Conservation (phyloP, 176 grass and related monocot genomes). For the Triticum turgidum region DNA sequence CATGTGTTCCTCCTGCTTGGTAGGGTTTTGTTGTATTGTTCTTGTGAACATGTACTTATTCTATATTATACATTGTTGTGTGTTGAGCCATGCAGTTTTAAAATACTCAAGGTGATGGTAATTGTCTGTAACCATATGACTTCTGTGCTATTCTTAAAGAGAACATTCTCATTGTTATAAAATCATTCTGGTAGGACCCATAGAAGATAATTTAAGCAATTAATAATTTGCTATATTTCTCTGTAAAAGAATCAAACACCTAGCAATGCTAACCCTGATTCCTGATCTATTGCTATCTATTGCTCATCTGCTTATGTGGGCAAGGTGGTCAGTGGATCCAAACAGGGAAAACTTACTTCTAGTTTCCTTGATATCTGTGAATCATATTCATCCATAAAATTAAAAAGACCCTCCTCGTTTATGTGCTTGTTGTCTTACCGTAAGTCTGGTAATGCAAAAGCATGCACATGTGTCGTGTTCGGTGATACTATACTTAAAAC, state of each 20-base stretch:
- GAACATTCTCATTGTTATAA: background rate
- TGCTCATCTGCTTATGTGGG: background rate
- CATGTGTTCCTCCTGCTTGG: background rate
- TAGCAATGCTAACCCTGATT: background rate
- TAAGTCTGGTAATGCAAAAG: background rate
- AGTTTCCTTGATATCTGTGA: background rate
- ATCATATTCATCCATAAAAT: background rate
- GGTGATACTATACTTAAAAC: background rate
- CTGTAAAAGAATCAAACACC: background rate
- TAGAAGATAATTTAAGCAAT: background rate
- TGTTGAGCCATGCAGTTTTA: background rate
- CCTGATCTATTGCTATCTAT: background rate
- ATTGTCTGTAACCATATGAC: background rate
- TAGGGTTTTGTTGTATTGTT: background rate
- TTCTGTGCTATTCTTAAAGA: background rate
- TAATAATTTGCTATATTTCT: background rate
- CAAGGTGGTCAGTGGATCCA: background rate
- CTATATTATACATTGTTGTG: background rate
- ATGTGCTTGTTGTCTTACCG: background rate
- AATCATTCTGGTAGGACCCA: background rate
- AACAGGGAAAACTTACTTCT: background rate
- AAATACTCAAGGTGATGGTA: background rate
- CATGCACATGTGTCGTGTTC: background rate
- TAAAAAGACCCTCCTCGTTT: background rate
- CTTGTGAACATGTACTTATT: background rate